Conservation (phyloP, 768 basidiomycete genomes). For the Pisolithus orientalis region DNA sequence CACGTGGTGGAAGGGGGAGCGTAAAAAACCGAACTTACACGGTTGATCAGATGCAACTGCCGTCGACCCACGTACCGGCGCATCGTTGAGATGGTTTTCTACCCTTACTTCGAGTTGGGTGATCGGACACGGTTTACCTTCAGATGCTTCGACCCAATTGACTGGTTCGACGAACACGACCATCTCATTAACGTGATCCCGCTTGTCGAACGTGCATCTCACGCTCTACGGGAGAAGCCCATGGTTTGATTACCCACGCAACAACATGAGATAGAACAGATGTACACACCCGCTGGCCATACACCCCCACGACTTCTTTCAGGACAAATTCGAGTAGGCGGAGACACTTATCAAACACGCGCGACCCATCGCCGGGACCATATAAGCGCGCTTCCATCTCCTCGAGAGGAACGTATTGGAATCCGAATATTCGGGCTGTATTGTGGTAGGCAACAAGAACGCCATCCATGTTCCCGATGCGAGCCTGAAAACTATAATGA, state of each 20-base stretch:
- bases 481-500: constrained; percentile 75
- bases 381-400: constrained; percentile 86
- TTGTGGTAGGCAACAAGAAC: constrained; percentile 87
- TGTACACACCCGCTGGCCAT: constrained; percentile 57
- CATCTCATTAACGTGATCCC: constrained; percentile 35
- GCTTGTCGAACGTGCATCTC: constrained; percentile 56
- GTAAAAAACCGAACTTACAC: constrained; percentile 10
- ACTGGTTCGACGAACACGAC: constrained; percentile 65
- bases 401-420: constrained; percentile 82
- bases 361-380: constrained; percentile 51
- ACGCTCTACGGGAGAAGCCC: constrained; percentile 37
- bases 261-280: not conserved
- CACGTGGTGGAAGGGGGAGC: not conserved
- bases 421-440: constrained; percentile 81
- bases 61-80: constrained; percentile 34
- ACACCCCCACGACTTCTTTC: constrained; percentile 49
- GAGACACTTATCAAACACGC: constrained; percentile 72
- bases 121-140: constrained; percentile 38
- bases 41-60: constrained; percentile 14
- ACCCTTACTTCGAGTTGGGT: constrained; percentile 51
- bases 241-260: not conserved
- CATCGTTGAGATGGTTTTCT: constrained; percentile 38
- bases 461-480: constrained; percentile 97
- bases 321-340: constrained; percentile 61
- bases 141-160: constrained; percentile 34